Percentiles rank a stretch among this genome's conserved stretches.
phyloP scores from a whole-genome alignment of 1,284 basidiomycete genomes.

The Leccinum pachyderme region DNA sequence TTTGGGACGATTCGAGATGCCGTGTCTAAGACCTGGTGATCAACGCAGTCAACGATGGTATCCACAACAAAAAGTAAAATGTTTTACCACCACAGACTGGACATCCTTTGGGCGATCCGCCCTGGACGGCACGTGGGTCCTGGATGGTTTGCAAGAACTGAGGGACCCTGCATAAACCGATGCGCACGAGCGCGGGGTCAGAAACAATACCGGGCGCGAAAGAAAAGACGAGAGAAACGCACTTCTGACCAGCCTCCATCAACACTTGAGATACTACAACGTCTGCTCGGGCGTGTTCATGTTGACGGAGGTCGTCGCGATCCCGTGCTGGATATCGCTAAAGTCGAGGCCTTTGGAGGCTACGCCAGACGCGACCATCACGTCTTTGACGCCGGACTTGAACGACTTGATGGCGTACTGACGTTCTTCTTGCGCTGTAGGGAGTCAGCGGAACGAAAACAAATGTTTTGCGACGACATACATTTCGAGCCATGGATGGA shows the following conservation, averaged over 20 bases:
- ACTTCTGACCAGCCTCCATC: slow-evolving; percentile 98
- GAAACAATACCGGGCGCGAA: no score
- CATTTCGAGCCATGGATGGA: slow-evolving; percentile 98
- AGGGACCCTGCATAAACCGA: slow-evolving; percentile 63
- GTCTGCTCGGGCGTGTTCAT: slow-evolving; percentile 97
- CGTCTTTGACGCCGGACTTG: slow-evolving; percentile 95
- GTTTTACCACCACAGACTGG: slow-evolving; percentile 88
- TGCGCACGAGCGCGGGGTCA: not conserved
- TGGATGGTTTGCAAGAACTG: slow-evolving; percentile 93
- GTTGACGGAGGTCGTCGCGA: slow-evolving; percentile 99
- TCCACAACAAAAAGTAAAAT: not conserved
- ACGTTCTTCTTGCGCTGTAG: slow-evolving; percentile 87
- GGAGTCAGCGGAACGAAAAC: not conserved
- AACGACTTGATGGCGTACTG: slow-evolving; percentile 98
- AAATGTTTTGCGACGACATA: slow-evolving; percentile 36
- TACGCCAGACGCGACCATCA: slow-evolving; percentile 98
- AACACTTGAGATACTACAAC: slow-evolving; percentile 92
- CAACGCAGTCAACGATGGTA: not conserved
- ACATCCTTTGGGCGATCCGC: slow-evolving; percentile 81
- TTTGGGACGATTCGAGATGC: slow-evolving; percentile 93
- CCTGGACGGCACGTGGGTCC: slow-evolving; percentile 82
- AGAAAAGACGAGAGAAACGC: slow-evolving; percentile 18
- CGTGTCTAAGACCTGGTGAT: slow-evolving; percentile 80
- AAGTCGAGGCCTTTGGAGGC: slow-evolving; percentile 99
- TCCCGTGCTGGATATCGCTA: slow-evolving; percentile 97